These are phyloP conservation scores for Trichoderma gracile DNA, from an alignment of 2,329 filamentous ascomycete genomes.

Conservation along the genomic window DNA sequence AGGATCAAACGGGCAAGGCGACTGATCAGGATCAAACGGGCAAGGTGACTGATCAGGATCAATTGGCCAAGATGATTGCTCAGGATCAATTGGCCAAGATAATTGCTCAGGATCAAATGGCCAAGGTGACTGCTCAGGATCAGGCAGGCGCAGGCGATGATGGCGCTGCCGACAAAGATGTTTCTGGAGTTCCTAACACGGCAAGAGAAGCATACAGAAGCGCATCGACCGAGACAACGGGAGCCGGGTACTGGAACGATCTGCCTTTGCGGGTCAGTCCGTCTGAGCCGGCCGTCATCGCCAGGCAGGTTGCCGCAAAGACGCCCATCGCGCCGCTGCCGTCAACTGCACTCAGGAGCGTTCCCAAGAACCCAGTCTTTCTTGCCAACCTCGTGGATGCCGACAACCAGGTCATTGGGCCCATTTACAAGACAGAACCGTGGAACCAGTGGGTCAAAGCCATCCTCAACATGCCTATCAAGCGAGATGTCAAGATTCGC, in stretches of 20 bases:
- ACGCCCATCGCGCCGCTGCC: slow-evolving; percentile 21
- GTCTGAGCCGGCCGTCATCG: background rate
- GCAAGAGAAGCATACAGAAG: slow-evolving; percentile 18
- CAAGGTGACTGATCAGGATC: too few relatives aligned
- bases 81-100: slow-evolving; percentile 3
- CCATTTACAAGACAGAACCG: slow-evolving; percentile 40
- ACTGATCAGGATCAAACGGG: too few relatives aligned
- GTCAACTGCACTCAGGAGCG: background rate
- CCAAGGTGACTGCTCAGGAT: slow-evolving; percentile 6
- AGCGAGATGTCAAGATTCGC: slow-evolving; percentile 46
- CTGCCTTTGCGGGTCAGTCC: background rate
- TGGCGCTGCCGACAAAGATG: slow-evolving; percentile 28
- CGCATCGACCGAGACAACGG: slow-evolving; percentile 29
- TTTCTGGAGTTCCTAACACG: background rate
- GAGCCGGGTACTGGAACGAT: slow-evolving; percentile 24
- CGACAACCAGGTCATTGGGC: slow-evolving; percentile 43
- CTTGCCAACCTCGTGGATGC: slow-evolving; percentile 43
- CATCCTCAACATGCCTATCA: slow-evolving; percentile 42
- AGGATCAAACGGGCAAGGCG: too few relatives aligned
- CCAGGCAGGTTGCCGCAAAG: background rate
- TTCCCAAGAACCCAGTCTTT: slow-evolving; percentile 14
- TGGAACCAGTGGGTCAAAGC: slow-evolving; percentile 46
- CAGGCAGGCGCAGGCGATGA: background rate
- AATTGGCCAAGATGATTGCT: too few relatives aligned
- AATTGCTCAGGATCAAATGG: slow-evolving; percentile 3